Evolutionary conservation across 768 basidiomycete genomes (phyloP).

Genomic region (Mycena pura): DNA sequence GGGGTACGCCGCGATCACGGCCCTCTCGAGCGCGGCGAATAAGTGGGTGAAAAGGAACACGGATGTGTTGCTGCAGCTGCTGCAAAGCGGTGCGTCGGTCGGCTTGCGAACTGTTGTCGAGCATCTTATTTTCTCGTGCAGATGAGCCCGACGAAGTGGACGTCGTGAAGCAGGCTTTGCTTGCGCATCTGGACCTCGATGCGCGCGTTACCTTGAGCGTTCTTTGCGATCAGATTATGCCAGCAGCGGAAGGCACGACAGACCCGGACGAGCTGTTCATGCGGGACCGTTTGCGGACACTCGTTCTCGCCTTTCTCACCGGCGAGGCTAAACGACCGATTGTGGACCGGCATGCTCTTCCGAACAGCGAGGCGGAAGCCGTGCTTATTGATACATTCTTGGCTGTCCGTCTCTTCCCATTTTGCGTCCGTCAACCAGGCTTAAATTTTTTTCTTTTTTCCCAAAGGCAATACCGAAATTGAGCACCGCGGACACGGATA

Average conservation of each 20-base stretch:
- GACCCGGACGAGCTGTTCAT: slow-evolving; percentile 66
- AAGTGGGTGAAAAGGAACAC: slow-evolving; percentile 75
- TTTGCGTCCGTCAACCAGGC: no score
- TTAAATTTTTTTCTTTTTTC: slow-evolving; percentile 11
- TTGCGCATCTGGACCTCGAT: slow-evolving; percentile 70
- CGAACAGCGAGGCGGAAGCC: slow-evolving; percentile 54
- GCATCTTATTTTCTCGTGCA: slow-evolving; percentile 33
- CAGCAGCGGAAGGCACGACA: slow-evolving; percentile 49
- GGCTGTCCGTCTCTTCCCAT: slow-evolving; percentile 45
- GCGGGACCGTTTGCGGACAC: slow-evolving; percentile 60
- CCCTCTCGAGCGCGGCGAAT: slow-evolving; percentile 50
- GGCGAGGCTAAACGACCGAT: slow-evolving; percentile 57
- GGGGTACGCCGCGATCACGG: slow-evolving; percentile 68
- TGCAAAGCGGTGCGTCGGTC: slow-evolving; percentile 69
- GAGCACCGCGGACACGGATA: slow-evolving; percentile 45
- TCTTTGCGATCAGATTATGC: slow-evolving; percentile 70
- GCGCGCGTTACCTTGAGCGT: slow-evolving; percentile 66
- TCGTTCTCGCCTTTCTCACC: slow-evolving; percentile 67
- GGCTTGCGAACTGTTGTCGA: background rate
- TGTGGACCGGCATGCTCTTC: slow-evolving; percentile 49
- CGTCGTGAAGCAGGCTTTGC: slow-evolving; percentile 65
- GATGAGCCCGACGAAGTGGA: slow-evolving; percentile 72
- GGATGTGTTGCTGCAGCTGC: slow-evolving; percentile 76
- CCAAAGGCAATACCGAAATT: slow-evolving; percentile 59
- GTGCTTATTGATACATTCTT: slow-evolving; percentile 55